Evolutionary conservation across 345 rosid species (phyloP), one percentile per base, ranked within the genome.

Genomic region (Barbarea vulgaris): DNA sequence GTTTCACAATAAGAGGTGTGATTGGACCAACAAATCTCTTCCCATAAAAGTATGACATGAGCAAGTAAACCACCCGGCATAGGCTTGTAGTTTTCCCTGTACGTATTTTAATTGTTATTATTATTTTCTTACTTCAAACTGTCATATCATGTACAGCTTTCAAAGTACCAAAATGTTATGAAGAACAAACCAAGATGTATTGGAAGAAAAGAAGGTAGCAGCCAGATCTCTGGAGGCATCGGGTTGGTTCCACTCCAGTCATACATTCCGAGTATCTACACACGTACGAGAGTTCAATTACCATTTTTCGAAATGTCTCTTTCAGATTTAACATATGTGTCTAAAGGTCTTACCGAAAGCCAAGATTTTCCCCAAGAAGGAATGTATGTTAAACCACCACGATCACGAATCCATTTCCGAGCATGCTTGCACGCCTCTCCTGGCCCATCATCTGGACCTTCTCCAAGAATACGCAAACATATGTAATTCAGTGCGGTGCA

Each of bases 311-410:
- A 31, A 5, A 31, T 31, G 6, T 31, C 6, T 5, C 31, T 30
- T 30, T 30, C 6, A 30, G 3, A 7, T 31, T 31, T 31, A 31
- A 7, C 5, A 31, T 31, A 31, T 31, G 34, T 31, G 34, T 73
- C 30, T 51, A 19, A 42, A 41, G 7, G 52, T 67, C 70, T 42
- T 72, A 92, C 93, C 82, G 92, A 86, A 77, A 92, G 87, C 96
- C 92, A 89, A 83, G 85, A 76, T 80, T 89, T 89, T 9, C 97
- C 96, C 96, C 92, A 88, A 4, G 93, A 88, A 33, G 96, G 86
- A 22, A 88, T 83, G 48, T 74, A 78, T 34, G 92, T 84, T 31
- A 92, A 92, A 75, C 97, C 84, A 18, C 96, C 97, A 75, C 84
- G 96, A 59, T 83, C 80, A 67, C 85, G 78, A 78, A 92, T 90